Evolutionary conservation across 352 stramenopile genomes (phyloP).

Genomic region (Pythium oligandrum): DNA sequence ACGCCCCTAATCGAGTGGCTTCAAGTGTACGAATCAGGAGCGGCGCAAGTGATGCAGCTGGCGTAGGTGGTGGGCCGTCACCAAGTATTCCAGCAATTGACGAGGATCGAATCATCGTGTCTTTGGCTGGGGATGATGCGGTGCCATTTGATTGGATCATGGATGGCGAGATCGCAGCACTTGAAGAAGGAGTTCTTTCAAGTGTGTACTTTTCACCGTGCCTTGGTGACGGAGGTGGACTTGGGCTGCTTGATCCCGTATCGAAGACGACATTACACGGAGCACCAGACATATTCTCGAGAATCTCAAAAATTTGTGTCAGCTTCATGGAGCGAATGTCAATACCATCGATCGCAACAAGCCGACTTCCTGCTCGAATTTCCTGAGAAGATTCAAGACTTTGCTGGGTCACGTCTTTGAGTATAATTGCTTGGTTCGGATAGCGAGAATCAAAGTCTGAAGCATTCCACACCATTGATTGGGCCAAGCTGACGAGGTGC

Average conservation of each 20-base stretch:
- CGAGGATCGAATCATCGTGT: too few relatives aligned
- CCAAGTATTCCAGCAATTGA: too few relatives aligned
- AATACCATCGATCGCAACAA: slow-evolving; percentile 42
- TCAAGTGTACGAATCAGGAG: slow-evolving; percentile 24
- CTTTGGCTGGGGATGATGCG: too few relatives aligned
- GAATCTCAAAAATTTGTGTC: slow-evolving; percentile 25
- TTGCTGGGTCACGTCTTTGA: slow-evolving; percentile 3
- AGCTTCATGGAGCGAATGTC: slow-evolving; percentile 35
- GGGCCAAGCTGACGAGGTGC: neutral
- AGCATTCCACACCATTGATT: too few relatives aligned
- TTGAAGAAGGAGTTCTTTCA: too few relatives aligned
- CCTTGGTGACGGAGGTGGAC: neutral
- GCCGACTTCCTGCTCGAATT: slow-evolving; percentile 34
- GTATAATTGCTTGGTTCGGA: slow-evolving; percentile 16
- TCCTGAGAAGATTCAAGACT: too few relatives aligned
- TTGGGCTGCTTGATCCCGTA: slow-evolving; percentile 1
- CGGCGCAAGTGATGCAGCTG: slow-evolving; percentile 2
- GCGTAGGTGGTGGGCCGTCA: too few relatives aligned
- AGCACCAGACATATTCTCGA: slow-evolving; percentile 24
- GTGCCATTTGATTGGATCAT: too few relatives aligned
- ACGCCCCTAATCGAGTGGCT: slow-evolving; percentile 1
- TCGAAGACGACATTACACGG: slow-evolving; percentile 37
- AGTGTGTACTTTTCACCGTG: neutral
- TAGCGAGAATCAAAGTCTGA: neutral
- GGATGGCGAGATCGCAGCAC: too few relatives aligned